A percentile compares a stretch with the other conserved stretches of the same genome.
phyloP scores from a whole-genome alignment of 148 eudicot genomes.

The Silene uniflora region DNA sequence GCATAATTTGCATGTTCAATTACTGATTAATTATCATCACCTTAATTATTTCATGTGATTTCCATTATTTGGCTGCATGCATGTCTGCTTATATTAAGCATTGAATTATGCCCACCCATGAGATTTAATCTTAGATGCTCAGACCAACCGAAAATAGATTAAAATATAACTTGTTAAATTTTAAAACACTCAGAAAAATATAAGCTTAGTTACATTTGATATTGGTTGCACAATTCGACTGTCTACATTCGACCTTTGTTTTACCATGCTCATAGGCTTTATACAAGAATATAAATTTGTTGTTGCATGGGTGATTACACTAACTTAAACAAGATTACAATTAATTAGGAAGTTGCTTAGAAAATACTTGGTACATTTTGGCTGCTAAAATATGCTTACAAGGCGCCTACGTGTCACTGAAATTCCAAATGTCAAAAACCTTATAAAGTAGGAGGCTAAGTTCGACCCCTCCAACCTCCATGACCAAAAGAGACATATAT shows the following conservation, averaged over 20 bases:
- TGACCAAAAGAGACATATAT: background rate
- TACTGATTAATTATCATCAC: background rate
- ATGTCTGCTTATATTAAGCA: background rate
- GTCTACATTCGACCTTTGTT: no score
- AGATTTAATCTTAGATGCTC: background rate
- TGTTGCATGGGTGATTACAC: no score
- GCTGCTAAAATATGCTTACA: background rate
- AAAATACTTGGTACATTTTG: background rate
- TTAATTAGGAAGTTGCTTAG: no score
- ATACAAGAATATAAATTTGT: no score
- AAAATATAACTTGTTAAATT: no score
- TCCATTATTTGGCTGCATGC: background rate
- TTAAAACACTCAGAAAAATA: no score
- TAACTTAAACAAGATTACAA: no score
- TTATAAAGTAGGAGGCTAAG: slow-evolving; percentile 1
- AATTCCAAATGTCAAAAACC: slow-evolving; percentile 8
- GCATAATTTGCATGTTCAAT: background rate
- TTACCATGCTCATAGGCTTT: no score
- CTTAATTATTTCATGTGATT: background rate
- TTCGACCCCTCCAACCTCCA: slow-evolving; percentile 20
- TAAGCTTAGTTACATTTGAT: no score
- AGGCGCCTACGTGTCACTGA: slow-evolving; percentile 4
- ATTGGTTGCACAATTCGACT: no score
- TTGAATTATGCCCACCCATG: background rate
- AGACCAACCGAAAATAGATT: no score